These are phyloP conservation scores for Coniochaeta prunicola DNA, from an alignment of 2,329 filamentous ascomycete species.

Conservation along the genomic window DNA sequence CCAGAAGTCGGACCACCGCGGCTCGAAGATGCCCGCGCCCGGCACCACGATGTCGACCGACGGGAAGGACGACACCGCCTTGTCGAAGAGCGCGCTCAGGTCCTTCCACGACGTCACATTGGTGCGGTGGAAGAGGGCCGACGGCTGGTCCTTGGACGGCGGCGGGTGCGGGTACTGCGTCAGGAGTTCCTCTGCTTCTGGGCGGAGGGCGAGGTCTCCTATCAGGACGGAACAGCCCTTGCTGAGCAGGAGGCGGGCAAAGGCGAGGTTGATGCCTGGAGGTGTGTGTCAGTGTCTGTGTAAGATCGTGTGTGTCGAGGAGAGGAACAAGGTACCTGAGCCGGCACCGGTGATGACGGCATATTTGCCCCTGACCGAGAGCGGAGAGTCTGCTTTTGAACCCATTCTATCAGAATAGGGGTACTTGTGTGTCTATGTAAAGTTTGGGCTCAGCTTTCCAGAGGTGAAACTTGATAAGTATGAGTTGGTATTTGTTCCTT, in stretches of 20 bases:
- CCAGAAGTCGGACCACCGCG: constrained; percentile 34
- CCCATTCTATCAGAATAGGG: neutral
- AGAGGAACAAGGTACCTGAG: constrained; percentile 30
- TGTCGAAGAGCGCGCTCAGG: constrained; percentile 25
- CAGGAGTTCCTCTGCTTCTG: constrained; percentile 30
- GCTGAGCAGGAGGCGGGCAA: constrained; percentile 32
- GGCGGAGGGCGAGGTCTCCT: constrained; percentile 33
- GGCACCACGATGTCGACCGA: constrained; percentile 34
- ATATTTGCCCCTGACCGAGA: constrained; percentile 25
- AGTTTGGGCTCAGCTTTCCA: no score
- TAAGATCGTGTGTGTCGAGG: neutral
- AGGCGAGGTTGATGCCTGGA: constrained; percentile 35
- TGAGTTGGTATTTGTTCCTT: neutral
- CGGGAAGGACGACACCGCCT: constrained; percentile 26
- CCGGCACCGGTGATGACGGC: constrained; percentile 49
- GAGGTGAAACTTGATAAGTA: no score
- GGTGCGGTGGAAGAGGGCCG: constrained; percentile 33
- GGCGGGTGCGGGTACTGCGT: constrained; percentile 9
- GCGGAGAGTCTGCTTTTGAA: neutral
- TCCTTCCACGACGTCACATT: constrained; percentile 36
- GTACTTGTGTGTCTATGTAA: neutral
- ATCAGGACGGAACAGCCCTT: constrained; percentile 36
- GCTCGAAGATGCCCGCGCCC: constrained; percentile 40
- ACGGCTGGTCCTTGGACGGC: constrained; percentile 4
- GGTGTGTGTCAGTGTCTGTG: neutral